Base-by-base conservation (phyloP, 805 yeast species). In the Pachysolen tannophilus region DNA sequence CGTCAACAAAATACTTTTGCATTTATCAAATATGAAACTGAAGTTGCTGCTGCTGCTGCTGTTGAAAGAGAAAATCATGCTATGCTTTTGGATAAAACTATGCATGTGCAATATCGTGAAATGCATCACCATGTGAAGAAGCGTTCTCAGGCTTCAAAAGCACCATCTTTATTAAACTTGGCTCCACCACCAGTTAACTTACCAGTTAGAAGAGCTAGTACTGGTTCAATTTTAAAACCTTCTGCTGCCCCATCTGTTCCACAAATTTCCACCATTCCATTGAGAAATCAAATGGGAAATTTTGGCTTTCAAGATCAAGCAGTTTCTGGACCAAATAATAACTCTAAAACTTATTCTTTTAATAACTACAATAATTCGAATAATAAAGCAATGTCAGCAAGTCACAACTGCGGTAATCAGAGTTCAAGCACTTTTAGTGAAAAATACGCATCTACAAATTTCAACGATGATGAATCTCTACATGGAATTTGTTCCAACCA, bases 31-130 rank as follows among this genome's bases (percentile, higher is more conserved):
- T 86, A 63, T 49, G 65, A 63, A 24, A 63, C 68, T 8, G 87
- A 80, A 46, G 67, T 69, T 16, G 74, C 92, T 16, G 94, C 95
- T 6, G 94, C 92, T 5, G 68, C 83, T 32, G 95, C 95, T 2
- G 84, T 86, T 35, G 94, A 85, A 54, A 67, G 78, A 42, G 92
- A 83, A 50, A 85, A 87, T 51, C 94, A 85, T 56, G 68, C 94
- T 3, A 70, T 78, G 53, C 75, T 86, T 50, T 60, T 74, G 47
- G 75, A 73, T 39, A 78, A 71, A 52, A 80, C 90, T 7, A 81
- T 86, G 65, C 92, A 82, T 54, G 95, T 86, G 31, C 94, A 84
- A 55, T 83, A 80, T 52, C 72, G 83, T 38, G 92, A 82, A 52
- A 56, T 76, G 47, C 63, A 67, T 41, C 64, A 58, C 40, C 52